Percentiles rank a stretch among this genome's conserved stretches.
phyloP scores from a whole-genome alignment of 352 stramenopile species.

The Phytophthora europaea region DNA sequence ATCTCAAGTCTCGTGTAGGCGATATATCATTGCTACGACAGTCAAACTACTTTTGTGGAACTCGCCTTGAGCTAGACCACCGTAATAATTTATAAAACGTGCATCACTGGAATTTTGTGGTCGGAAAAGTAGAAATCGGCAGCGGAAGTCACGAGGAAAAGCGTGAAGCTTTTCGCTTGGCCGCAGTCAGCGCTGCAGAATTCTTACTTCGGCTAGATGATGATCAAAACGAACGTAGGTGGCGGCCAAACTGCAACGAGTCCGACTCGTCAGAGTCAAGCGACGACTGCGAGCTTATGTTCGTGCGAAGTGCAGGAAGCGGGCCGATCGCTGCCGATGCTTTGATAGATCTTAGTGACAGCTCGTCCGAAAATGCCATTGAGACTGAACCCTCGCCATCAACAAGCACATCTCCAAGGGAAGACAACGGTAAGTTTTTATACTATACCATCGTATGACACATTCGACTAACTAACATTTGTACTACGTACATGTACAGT shows the following conservation, averaged over 20 bases:
- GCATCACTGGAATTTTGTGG: constrained; percentile 65
- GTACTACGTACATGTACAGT: not conserved
- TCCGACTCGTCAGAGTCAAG: constrained; percentile 1
- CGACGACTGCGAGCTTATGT: constrained; percentile 21
- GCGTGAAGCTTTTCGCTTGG: constrained; percentile 50
- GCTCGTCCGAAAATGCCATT: not conserved
- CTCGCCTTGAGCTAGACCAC: too few species aligned
- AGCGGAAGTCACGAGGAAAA: constrained; percentile 63
- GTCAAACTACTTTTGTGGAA: constrained; percentile 53
- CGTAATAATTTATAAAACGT: too few species aligned
- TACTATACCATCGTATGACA: not conserved
- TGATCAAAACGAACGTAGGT: constrained; percentile 18
- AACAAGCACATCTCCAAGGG: not conserved
- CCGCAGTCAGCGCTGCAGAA: constrained; percentile 36
- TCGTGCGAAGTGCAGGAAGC: constrained; percentile 4
- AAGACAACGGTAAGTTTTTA: constrained; percentile 4
- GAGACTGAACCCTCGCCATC: not conserved
- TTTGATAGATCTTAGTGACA: constrained; percentile 3
- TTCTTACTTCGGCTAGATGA: constrained; percentile 47
- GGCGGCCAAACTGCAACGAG: constrained; percentile 5
- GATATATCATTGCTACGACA: constrained; percentile 41
- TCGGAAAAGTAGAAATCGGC: constrained; percentile 70
- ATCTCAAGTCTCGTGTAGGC: constrained; percentile 42
- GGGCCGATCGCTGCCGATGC: constrained; percentile 7
- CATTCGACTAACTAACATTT: not conserved